phyloP scores from a whole-genome alignment of 2,329 filamentous ascomycete genomes.

The Bipolaris gigantea region DNA sequence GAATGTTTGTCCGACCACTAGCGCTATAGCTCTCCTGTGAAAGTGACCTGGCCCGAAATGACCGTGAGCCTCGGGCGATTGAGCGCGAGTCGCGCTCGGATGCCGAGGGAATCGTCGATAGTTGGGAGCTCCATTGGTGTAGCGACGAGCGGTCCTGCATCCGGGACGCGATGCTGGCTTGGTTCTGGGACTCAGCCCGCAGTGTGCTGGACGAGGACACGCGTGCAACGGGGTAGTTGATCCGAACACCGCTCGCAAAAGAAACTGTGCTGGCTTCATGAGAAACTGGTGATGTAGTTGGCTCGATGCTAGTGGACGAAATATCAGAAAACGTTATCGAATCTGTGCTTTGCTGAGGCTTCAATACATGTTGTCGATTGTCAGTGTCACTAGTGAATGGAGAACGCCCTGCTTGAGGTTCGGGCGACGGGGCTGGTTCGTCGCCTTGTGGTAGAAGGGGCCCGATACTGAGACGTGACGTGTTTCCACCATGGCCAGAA shows the following conservation, averaged over 20 bases:
- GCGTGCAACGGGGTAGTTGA: conserved; percentile 44
- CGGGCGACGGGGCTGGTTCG: conserved; percentile 32
- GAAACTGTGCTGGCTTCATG: conserved; percentile 42
- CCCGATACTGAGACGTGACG: conserved; percentile 33
- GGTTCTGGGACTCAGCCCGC: conserved; percentile 40
- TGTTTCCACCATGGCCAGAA: conserved; percentile 32
- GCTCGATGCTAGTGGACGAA: conserved; percentile 40
- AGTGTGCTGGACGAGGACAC: conserved; percentile 42
- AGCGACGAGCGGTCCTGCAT: conserved; percentile 44
- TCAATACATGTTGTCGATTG: conserved; percentile 32
- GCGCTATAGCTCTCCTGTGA: conserved; percentile 36
- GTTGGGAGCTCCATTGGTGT: conserved; percentile 46
- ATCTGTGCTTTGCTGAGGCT: conserved; percentile 34
- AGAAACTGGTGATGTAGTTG: conserved; percentile 35
- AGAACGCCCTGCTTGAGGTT: conserved; percentile 37
- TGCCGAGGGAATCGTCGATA: conserved; percentile 44
- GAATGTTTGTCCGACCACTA: conserved; percentile 25
- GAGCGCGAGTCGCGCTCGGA: conserved; percentile 44
- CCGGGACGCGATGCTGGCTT: conserved; percentile 42
- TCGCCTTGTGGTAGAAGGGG: conserved; percentile 28
- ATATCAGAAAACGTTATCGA: conserved; percentile 44
- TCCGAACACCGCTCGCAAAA: conserved; percentile 38
- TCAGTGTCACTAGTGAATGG: conserved; percentile 37
- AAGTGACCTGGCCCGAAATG: conserved; percentile 36
- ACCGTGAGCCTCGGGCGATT: conserved; percentile 36